These are phyloP conservation scores for Nitzschia inconspicua DNA, from an alignment of 108 stramenopile species.

Conservation along the genomic window DNA sequence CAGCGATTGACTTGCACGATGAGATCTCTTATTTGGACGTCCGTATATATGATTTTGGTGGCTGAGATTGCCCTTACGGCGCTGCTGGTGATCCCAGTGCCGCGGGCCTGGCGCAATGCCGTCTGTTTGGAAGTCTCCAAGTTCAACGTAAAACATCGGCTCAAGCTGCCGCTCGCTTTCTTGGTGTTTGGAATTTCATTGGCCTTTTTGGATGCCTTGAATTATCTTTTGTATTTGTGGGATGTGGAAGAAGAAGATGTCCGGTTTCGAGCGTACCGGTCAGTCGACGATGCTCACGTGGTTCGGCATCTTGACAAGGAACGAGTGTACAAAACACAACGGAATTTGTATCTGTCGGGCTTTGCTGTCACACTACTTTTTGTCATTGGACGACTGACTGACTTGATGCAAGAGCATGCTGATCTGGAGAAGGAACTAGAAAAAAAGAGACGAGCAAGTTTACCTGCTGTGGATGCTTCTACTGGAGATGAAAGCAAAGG, in stretches of 20 bases:
- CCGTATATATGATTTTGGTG: conserved; percentile 11
- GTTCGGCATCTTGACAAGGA: conserved; percentile 21
- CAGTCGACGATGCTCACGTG: not conserved
- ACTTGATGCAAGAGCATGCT: conserved; percentile 23
- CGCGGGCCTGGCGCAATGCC: conserved; percentile 23
- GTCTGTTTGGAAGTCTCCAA: conserved; percentile 12
- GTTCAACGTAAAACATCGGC: conserved; percentile 12
- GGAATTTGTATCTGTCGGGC: conserved; percentile 32
- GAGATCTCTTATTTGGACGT: conserved; percentile 27
- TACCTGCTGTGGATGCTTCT: not conserved
- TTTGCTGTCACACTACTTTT: conserved; percentile 28
- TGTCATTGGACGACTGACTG: conserved; percentile 24
- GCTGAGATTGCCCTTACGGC: conserved; percentile 16
- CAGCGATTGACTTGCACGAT: too few species aligned
- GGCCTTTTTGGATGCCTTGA: conserved; percentile 14
- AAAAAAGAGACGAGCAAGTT: conserved; percentile 9
- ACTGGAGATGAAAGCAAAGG: conserved; percentile 4
- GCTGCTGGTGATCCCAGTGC: conserved; percentile 22
- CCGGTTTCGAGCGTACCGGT: not conserved
- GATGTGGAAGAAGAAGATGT: conserved; percentile 11
- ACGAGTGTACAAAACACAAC: conserved; percentile 16
- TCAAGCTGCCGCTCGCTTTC: conserved; percentile 13
- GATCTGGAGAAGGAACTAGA: conserved; percentile 25
- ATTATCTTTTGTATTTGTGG: not conserved
- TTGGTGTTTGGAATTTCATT: conserved; percentile 7